phyloP scores from a whole-genome alignment of 768 basidiomycete genomes.

The Russula sp. region DNA sequence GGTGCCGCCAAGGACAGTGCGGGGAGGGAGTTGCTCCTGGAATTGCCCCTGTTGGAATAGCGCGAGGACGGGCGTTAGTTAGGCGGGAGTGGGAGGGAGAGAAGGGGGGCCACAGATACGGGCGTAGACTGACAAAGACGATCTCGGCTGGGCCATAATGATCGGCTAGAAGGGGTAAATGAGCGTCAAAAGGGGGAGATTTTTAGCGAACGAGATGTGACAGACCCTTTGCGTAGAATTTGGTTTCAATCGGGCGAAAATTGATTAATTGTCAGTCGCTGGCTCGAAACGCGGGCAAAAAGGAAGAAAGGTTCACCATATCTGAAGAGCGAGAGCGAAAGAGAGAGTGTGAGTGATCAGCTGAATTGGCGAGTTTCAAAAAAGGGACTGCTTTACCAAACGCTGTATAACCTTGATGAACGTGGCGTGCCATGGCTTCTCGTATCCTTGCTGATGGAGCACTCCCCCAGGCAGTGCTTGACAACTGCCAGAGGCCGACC shows the following conservation, averaged over 20 bases:
- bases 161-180: conserved; percentile 47
- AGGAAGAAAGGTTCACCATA: conserved; percentile 39
- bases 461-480: conserved; percentile 80
- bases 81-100: neutral
- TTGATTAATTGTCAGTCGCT: neutral
- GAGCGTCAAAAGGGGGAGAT: neutral
- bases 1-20: conserved; percentile 60
- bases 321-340: conserved; percentile 31
- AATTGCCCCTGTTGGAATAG: conserved; percentile 55
- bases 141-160: conserved; percentile 83
- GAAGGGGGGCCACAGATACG: neutral
- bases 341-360: too few relatives aligned
- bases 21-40: conserved; percentile 37
- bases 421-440: conserved; percentile 57
- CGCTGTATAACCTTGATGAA: conserved; percentile 53
- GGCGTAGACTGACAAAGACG: conserved; percentile 48
- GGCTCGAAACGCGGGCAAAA: neutral
- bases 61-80: conserved; percentile 5
- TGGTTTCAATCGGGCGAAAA: too few relatives aligned
- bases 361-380: neutral
- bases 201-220: neutral
- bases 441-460: conserved; percentile 59
- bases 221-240: neutral
- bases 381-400: conserved; percentile 40
- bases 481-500: conserved; percentile 81